These are phyloP conservation scores for Chlamydomonas eustigma DNA, from an alignment of 139 green algal genomes.

Conservation along the genomic window DNA sequence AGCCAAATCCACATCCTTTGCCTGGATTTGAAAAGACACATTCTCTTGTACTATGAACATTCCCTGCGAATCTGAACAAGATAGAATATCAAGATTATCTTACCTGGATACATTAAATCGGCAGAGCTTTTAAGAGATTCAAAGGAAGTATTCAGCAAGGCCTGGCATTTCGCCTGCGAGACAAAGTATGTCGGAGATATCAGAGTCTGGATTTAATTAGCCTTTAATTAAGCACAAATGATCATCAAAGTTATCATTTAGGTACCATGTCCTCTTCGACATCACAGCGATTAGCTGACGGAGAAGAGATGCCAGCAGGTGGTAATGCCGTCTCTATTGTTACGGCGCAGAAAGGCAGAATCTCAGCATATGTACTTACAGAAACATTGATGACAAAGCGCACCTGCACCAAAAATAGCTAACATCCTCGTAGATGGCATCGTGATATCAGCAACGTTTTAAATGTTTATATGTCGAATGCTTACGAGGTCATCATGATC, in stretches of 20 bases:
- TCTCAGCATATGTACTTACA: not conserved
- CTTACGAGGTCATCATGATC: too few species aligned
- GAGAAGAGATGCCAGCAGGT: not conserved
- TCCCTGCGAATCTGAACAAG: not conserved
- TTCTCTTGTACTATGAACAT: not conserved
- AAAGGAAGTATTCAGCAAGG: conserved; percentile 9
- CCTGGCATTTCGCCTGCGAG: not conserved
- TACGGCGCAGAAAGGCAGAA: not conserved
- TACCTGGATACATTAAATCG: not conserved
- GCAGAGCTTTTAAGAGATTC: not conserved
- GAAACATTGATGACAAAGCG: not conserved
- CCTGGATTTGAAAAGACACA: not conserved
- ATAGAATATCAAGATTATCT: not conserved
- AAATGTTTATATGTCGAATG: too few species aligned
- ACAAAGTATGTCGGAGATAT: too few species aligned
- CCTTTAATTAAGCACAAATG: not conserved
- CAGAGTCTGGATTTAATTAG: not conserved
- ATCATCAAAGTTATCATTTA: not conserved
- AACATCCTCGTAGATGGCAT: too few species aligned
- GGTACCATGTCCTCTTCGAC: not conserved
- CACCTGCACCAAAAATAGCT: not conserved
- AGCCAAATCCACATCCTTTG: conserved; percentile 11
- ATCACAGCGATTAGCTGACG: not conserved
- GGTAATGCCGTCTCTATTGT: not conserved
- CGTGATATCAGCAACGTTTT: too few species aligned